These are phyloP conservation scores for Heteromeles arbutifolia DNA, from an alignment of 306 rosid species.

Conservation along the genomic window DNA sequence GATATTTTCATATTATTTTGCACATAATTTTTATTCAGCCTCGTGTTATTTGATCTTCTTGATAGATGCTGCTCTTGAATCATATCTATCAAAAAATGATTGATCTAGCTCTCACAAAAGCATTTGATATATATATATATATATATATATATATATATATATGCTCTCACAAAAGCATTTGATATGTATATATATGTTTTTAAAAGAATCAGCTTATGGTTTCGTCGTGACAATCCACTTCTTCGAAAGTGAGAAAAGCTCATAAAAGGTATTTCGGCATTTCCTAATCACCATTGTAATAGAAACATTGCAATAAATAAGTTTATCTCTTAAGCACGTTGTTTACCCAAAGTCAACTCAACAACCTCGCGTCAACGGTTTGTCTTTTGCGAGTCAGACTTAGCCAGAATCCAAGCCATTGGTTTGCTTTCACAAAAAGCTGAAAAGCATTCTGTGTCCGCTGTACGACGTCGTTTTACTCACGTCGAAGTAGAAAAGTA, in stretches of 20 bases:
- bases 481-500: neutral
- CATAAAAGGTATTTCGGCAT: accelerated
- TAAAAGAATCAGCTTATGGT: accelerated
- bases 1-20: too few relatives aligned
- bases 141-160: too few relatives aligned
- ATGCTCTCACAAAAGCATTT: too few relatives aligned
- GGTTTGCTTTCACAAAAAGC: neutral
- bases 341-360: constrained; percentile 11
- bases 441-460: neutral
- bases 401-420: neutral
- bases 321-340: neutral
- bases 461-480: constrained; percentile 8
- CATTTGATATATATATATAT: too few relatives aligned
- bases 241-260: accelerated
- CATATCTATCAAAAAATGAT: too few relatives aligned
- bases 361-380: constrained; percentile 18
- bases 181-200: too few relatives aligned
- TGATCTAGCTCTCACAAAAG: too few relatives aligned
- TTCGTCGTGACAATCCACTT: accelerated
- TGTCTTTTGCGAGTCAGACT: neutral
- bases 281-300: too few relatives aligned
- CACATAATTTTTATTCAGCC: too few relatives aligned
- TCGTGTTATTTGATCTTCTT: too few relatives aligned
- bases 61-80: too few relatives aligned
- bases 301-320: too few relatives aligned